Conservation (phyloP, 1,284 basidiomycete species). For the Pascua sp. region DNA sequence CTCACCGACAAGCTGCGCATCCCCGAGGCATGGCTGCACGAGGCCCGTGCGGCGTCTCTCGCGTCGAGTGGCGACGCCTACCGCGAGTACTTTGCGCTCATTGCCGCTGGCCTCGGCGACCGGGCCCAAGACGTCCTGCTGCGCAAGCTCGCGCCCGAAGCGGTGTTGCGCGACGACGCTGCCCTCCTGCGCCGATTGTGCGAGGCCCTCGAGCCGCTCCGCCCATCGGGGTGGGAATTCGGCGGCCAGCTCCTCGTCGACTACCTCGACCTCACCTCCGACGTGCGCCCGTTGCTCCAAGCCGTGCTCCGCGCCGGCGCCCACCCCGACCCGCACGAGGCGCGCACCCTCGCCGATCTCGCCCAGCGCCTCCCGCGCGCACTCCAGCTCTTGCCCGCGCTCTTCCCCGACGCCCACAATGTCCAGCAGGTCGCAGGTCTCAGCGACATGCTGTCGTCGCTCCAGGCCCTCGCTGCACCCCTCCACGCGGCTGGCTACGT, state of each 20-base stretch:
- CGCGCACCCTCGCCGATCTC: conserved; percentile 58
- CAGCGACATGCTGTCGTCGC: conserved; percentile 38
- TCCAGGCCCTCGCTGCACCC: conserved; percentile 31
- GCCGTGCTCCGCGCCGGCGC: conserved; percentile 23
- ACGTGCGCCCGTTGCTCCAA: conserved; percentile 31
- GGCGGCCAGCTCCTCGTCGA: conserved; percentile 58
- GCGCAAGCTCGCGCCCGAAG: conserved; percentile 82
- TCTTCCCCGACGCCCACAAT: conserved; percentile 47
- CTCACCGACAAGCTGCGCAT: conserved; percentile 72
- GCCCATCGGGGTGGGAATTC: conserved; percentile 69
- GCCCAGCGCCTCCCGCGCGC: conserved; percentile 62
- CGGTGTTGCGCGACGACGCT: conserved; percentile 74
- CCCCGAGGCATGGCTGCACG: conserved; percentile 79
- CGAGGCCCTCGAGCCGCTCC: conserved; percentile 60
- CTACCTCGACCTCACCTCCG: conserved; percentile 33
- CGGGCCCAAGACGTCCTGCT: conserved; percentile 79
- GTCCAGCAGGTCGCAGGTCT: conserved; percentile 38
- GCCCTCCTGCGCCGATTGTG: conserved; percentile 72
- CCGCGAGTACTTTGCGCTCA: conserved; percentile 71
- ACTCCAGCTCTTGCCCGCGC: conserved; percentile 66
- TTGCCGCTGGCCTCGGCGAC: conserved; percentile 66
- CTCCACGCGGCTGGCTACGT: conserved; percentile 34
- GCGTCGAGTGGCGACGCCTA: conserved; percentile 59
- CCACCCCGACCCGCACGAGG: conserved; percentile 46
- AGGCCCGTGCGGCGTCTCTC: conserved; percentile 51